A percentile compares a stretch with the other conserved stretches of the same genome.
Conservation (phyloP, 2,329 filamentous ascomycete genomes). For the Phialemonium atrogriseum region DNA sequence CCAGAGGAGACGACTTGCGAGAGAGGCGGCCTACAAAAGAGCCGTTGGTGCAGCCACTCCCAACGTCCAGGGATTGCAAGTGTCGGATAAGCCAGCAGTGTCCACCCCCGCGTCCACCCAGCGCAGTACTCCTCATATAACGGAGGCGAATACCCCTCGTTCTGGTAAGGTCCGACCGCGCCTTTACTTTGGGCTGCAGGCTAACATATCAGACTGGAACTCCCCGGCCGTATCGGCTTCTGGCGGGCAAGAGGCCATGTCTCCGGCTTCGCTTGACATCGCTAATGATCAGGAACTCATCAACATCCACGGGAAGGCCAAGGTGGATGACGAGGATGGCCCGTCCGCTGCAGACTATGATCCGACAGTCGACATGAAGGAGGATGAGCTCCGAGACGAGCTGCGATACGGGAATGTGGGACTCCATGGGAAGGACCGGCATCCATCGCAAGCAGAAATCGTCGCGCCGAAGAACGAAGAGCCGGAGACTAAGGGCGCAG, state of each 20-base stretch:
- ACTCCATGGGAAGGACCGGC: constrained; percentile 34
- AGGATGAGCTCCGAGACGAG: constrained; percentile 67
- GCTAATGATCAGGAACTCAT: constrained; percentile 59
- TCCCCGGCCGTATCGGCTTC: constrained; percentile 30
- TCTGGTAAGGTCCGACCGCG: constrained; percentile 32
- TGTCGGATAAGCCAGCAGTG: constrained; percentile 48
- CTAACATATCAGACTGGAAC: constrained; percentile 14
- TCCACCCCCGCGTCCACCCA: constrained; percentile 44
- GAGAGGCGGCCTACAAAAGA: constrained; percentile 70
- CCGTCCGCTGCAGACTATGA: constrained; percentile 93
- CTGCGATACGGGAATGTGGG: constrained; percentile 49
- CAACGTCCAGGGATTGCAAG: constrained; percentile 66
- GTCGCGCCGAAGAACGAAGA: constrained; percentile 19
- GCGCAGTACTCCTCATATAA: constrained; percentile 30
- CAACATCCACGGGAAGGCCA: constrained; percentile 44
- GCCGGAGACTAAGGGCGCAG: constrained; percentile 20
- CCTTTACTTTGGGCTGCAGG: neutral
- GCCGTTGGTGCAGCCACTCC: constrained; percentile 71
- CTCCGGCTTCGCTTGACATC: constrained; percentile 53
- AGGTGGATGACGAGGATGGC: constrained; percentile 50
- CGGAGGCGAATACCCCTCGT: constrained; percentile 32
- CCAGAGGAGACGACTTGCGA: constrained; percentile 73
- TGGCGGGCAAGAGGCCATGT: constrained; percentile 36
- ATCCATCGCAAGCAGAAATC: constrained; percentile 9
- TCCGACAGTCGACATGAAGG: constrained; percentile 78